Conservation (phyloP, 495 filamentous ascomycete genomes). For the Trichocladium antarcticum region DNA sequence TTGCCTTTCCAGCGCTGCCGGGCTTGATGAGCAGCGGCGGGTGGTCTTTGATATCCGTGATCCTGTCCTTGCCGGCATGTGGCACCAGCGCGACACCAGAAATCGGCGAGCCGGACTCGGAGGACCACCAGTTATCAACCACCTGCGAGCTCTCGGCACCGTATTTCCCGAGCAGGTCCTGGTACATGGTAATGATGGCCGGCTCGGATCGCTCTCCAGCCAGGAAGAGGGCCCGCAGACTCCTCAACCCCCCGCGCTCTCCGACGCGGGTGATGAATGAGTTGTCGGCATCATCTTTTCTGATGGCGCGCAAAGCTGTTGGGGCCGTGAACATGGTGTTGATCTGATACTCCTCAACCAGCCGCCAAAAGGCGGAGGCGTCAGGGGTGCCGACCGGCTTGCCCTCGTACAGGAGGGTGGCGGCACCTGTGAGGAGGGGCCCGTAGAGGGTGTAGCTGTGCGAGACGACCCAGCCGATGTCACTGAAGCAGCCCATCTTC, state of each 20-base stretch:
- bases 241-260: conserved; percentile 52
- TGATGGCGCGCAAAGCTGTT: conserved; percentile 75
- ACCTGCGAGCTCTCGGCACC: conserved; percentile 54
- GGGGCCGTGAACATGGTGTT: conserved; percentile 79
- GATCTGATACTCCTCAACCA: conserved; percentile 74
- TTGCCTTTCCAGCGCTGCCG: conserved; percentile 76
- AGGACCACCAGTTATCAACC: conserved; percentile 95
- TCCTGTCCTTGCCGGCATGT: conserved; percentile 35
- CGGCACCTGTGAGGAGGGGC: conserved; percentile 62
- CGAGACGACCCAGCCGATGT: conserved; percentile 78
- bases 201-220: conserved; percentile 87
- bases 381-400: conserved; percentile 87
- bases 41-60: conserved; percentile 15
- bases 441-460: conserved; percentile 81
- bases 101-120: conserved; percentile 83
- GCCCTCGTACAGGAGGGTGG: conserved; percentile 82
- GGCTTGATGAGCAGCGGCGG: conserved; percentile 50
- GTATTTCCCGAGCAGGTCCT: conserved; percentile 54
- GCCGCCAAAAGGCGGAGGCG: conserved; percentile 76
- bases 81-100: conserved; percentile 63
- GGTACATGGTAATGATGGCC: conserved; percentile 68
- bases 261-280: conserved; percentile 50
- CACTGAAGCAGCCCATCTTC: conserved; percentile 36
- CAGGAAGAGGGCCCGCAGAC: conserved; percentile 64
- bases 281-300: conserved; percentile 71